Evolutionary conservation across 2,329 filamentous ascomycete genomes (phyloP).

Genomic region (Xylariaceae sp.): DNA sequence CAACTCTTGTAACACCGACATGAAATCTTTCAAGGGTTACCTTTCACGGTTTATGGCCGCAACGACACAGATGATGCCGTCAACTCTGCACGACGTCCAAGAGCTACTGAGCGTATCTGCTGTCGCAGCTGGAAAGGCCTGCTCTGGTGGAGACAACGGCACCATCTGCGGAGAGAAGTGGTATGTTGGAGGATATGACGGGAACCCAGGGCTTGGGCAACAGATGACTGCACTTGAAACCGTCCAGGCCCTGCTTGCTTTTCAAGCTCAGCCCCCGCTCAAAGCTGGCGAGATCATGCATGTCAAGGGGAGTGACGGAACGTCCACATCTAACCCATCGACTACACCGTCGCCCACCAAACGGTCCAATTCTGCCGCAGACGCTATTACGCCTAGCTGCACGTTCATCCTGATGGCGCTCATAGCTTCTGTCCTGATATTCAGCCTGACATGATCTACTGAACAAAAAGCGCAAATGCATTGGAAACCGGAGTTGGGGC

Average conservation of each 20-base stretch:
- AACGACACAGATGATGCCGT: slow-evolving; percentile 61
- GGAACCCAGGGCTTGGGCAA: slow-evolving; percentile 62
- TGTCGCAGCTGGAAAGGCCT: slow-evolving; percentile 60
- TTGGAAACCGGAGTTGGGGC: neutral
- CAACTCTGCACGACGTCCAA: slow-evolving; percentile 54
- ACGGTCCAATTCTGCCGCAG: slow-evolving; percentile 2
- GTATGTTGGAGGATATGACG: slow-evolving; percentile 64
- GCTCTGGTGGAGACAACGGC: slow-evolving; percentile 59
- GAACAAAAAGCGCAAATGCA: neutral
- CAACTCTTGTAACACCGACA: slow-evolving; percentile 65
- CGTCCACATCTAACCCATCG: slow-evolving; percentile 5
- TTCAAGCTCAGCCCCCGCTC: slow-evolving; percentile 52
- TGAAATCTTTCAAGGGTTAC: slow-evolving; percentile 72
- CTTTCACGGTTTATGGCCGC: slow-evolving; percentile 69
- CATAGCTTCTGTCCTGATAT: neutral
- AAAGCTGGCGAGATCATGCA: slow-evolving; percentile 54
- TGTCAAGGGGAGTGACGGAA: slow-evolving; percentile 37
- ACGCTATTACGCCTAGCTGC: neutral
- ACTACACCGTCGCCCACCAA: slow-evolving; percentile 9
- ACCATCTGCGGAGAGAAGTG: slow-evolving; percentile 67
- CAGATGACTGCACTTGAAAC: slow-evolving; percentile 70
- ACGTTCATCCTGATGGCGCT: neutral
- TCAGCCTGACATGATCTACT: neutral
- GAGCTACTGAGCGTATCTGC: slow-evolving; percentile 58
- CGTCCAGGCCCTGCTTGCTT: slow-evolving; percentile 63